Evolutionary conservation across 1,284 basidiomycete genomes (phyloP), one percentile per base, ranked within the genome.

Genomic region (Austropuccinia psidii): DNA sequence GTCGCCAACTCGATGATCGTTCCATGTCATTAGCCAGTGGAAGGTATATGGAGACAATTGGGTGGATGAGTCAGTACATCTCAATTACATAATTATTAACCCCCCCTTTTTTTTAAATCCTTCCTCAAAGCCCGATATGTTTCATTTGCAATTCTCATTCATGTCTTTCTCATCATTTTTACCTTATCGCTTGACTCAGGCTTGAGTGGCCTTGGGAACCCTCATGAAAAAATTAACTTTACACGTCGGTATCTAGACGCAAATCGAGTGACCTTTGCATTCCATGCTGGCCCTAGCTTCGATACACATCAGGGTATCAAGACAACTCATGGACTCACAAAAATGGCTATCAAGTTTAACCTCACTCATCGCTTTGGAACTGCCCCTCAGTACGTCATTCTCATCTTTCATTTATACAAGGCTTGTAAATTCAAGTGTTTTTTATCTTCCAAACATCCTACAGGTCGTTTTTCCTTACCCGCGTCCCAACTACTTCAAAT

Each of bases 41-140:
- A 54, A 84, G 89, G 29, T 93, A 91, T 80, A 89, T 93, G 87
- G 91, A 93, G 81, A 93, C 91, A 5, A 83, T 93, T 73, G 90
- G 89, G 83, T 79, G 76, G 83, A 80, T 81, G 69, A 75, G 77
- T 70, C 33, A 55, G 76, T 54, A 19, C n/a, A n/a, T n/a, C n/a
- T n/a, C n/a, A n/a, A n/a, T n/a, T n/a, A n/a, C n/a, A n/a, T n/a
- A n/a, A n/a, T n/a, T n/a, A n/a, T n/a, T n/a, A n/a, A n/a, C n/a
- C n/a, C n/a, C n/a, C n/a, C n/a, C n/a, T n/a, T n/a, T 35, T 33
- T 45, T 45, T 45, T 11, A 45, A 45, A 45, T 45, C n/a, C 43
- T 45, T 11, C 43, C 11, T 11, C n/a, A 11, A 45, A n/a, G 43
- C 43, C n/a, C 11, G n/a, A 45, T 45, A 45, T 45, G 43, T 11